Percentiles rank a stretch among this genome's conserved stretches.
phyloP scores from a whole-genome alignment of 345 rosid genomes.

The Geranium brycei region DNA sequence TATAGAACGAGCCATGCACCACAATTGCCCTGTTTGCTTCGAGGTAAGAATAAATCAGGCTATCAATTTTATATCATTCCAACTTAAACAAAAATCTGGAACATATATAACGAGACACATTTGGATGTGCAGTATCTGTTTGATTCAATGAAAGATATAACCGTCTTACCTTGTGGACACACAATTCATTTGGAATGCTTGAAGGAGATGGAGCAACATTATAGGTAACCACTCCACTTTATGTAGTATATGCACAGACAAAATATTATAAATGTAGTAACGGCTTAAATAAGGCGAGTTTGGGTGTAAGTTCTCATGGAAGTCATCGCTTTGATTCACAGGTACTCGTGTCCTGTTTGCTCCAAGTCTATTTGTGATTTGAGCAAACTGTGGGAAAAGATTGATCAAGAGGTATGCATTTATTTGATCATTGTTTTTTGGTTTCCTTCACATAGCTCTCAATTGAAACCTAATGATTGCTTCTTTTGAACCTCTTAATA shows the following conservation, averaged over 20 bases:
- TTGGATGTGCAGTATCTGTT: slow-evolving; percentile 37
- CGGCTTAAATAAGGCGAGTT: background rate
- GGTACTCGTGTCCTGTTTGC: slow-evolving; percentile 83
- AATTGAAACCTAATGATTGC: background rate
- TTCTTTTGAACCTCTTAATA: background rate
- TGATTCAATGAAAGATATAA: slow-evolving; percentile 43
- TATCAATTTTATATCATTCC: background rate
- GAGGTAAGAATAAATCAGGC: slow-evolving; percentile 33
- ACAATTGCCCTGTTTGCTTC: slow-evolving; percentile 62
- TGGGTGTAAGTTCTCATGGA: background rate
- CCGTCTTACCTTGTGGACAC: slow-evolving; percentile 54
- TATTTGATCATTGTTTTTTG: background rate
- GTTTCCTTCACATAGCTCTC: background rate
- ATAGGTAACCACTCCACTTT: slow-evolving; percentile 18
- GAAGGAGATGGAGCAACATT: slow-evolving; percentile 42
- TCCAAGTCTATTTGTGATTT: slow-evolving; percentile 67
- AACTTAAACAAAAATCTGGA: background rate
- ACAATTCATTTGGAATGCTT: slow-evolving; percentile 48
- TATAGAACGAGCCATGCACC: slow-evolving; percentile 68
- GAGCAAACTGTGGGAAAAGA: slow-evolving; percentile 62
- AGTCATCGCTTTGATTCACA: slow-evolving; percentile 15
- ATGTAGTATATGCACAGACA: too few species aligned
- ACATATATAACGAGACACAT: background rate
- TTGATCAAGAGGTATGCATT: slow-evolving; percentile 64
- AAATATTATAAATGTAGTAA: too few species aligned